Base-by-base conservation (phyloP, 2,329 filamentous ascomycete species). In the Pseudohalonectria lignicola region DNA sequence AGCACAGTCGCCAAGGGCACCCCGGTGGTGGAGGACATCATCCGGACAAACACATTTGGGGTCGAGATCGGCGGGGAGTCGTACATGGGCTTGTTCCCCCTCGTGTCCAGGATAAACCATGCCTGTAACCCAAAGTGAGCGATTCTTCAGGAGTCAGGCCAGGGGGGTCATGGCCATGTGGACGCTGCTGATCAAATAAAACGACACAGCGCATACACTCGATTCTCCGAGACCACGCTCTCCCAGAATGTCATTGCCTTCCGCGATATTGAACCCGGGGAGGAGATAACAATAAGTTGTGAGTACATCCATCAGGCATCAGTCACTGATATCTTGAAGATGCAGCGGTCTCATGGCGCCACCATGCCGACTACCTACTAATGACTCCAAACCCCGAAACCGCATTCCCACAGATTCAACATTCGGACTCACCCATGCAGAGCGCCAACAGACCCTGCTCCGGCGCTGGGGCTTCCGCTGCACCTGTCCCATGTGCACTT, bases 41-140 rank as follows among this genome's bases (percentile, higher is more conserved):
- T 63, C 41, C 46, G 55, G 32, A 59, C 55, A 2, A 61, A 61
- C 40, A 47, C 53, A 2, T 60, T 60, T 41, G 50, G 45, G 16
- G 49, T 50, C 20, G 38, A 39, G n/a, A 29, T 59, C 9, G 51
- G 43, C 2, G 39, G 43, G 7, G 37, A 40, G 38, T 23, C 35
- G 26, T 48, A 40, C 21, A 48, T 51, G 46, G 47, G 31, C 12
- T 31, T 51, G 39, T 51, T 51, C 43, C 40, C 41, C 4, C 40
- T 45, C 9, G 13, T 49, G 15, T 44, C 47, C 48, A 48, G 48
- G 26, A 39, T 55, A 18, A 55, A 55, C 35, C 53, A 55, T 30
- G 50, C 45, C 34, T 55, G 53, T 34, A 39, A 36, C 17, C 50
- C 53, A 20, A 41, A 47, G 49, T 44, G 29, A 26, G 39, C 36